Evolutionary conservation across 2,329 filamentous ascomycete genomes (phyloP), one percentile per base, ranked within the genome.

Genomic region (Ceratocystis lukuohia): DNA sequence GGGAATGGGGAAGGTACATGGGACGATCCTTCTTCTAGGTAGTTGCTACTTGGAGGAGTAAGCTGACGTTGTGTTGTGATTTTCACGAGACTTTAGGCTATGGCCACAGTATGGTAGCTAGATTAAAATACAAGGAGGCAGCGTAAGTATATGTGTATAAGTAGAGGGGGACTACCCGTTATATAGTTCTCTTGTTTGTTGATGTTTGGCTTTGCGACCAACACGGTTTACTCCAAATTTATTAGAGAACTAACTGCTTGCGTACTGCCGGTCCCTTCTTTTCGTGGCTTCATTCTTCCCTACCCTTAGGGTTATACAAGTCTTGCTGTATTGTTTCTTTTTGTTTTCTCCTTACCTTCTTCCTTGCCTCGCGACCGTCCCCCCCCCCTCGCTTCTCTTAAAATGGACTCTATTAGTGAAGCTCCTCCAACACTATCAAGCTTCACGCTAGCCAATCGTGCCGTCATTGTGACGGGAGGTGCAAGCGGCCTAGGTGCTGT

Each of bases 401-500:
- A 37, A 20, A 59, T 59, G 56, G 25, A 8, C n/a, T 53, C 33
- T n/a, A 20, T 30, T 17, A 30, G 20, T 25, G 53, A 30, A 33
- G 53, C 25, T 15, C 10, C 22, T 28, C 87, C 91, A 30, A 96
- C 91, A 0, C 82, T 96, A 33, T 86, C 89, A 44, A 85, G 85
- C 56, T 97, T 96, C 78, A 93, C 91, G 7, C 83, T 97, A 44
- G 88, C 96, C 74, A 88, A 86, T 69, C 88, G 87, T 73, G 88
- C 92, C 7, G 91, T 85, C 61, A 80, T 96, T 50, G 88, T 97
- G 48, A 97, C 93, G 0, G 93, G 93, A 64, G 93, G 92, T 73
- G 93, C 93, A 30, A 82, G 92, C 73, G 93, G 93, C 6, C 77
- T 97, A 67, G 93, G 93, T 48, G 79, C 96, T 69, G 91, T 95